These are phyloP conservation scores for Cyberlindnera lachancei DNA, from an alignment of 805 yeast species.

Conservation along the genomic window DNA sequence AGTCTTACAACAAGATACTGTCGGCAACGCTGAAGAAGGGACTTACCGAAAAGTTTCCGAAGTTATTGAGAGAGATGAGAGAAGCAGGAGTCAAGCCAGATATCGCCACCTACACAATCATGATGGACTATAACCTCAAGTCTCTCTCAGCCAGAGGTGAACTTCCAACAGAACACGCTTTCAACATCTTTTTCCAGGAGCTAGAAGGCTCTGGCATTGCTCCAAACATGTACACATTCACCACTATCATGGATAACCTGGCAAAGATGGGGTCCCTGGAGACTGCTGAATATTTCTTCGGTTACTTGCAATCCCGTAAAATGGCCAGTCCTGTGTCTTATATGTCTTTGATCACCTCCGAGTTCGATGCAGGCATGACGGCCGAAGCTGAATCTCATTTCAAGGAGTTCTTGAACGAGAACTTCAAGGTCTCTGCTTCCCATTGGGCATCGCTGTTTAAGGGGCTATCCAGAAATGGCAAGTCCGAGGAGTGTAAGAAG, in stretches of 20 bases:
- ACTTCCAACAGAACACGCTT: conserved; percentile 30
- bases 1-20: conserved; percentile 47
- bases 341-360: conserved; percentile 41
- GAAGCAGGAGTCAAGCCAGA: conserved; percentile 41
- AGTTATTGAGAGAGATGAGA: conserved; percentile 40
- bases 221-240: conserved; percentile 38
- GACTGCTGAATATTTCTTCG: conserved; percentile 45
- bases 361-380: conserved; percentile 35
- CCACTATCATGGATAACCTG: conserved; percentile 48
- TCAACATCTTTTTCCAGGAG: conserved; percentile 32
- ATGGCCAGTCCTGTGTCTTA: conserved; percentile 31
- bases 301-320: conserved; percentile 29
- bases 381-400: conserved; percentile 29
- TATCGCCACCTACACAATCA: conserved; percentile 53
- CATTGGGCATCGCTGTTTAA: conserved; percentile 22
- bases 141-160: conserved; percentile 34
- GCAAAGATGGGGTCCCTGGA: conserved; percentile 38
- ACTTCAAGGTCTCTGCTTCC: conserved; percentile 3
- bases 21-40: conserved; percentile 31
- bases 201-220: conserved; percentile 32
- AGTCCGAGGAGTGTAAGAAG: conserved; percentile 9
- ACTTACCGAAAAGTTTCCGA: conserved; percentile 38
- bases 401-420: conserved; percentile 27
- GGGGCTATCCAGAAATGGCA: conserved; percentile 13
- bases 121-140: conserved; percentile 49